Evolutionary conservation across 1,284 basidiomycete genomes (phyloP).

Genomic region (Cutaneotrichosporon cavernicola): DNA sequence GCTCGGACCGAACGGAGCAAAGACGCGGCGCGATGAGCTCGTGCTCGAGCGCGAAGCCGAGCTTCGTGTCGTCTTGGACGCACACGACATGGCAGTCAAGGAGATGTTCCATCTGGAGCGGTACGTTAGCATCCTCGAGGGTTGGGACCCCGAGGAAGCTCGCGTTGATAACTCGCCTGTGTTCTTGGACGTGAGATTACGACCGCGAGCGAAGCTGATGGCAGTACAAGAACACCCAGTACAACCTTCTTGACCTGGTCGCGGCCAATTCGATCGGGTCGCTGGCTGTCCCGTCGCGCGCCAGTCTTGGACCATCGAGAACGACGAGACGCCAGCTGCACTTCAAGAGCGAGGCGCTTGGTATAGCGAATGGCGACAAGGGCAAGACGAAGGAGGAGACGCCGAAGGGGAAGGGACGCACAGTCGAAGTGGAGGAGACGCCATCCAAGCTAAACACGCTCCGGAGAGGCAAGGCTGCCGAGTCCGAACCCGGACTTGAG

Average conservation of each 20-base stretch:
- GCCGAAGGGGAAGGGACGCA: background rate
- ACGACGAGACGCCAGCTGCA: conserved; percentile 45
- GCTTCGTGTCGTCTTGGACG: conserved; percentile 62
- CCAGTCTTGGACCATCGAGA: conserved; percentile 28
- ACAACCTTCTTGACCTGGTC: conserved; percentile 40
- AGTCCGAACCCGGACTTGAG: background rate
- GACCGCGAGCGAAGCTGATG: conserved; percentile 13
- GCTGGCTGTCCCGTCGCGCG: conserved; percentile 37
- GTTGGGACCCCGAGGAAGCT: conserved; percentile 71
- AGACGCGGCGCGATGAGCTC: conserved; percentile 52
- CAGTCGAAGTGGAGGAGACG: background rate
- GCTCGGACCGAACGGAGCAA: conserved; percentile 34
- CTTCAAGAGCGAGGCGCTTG: conserved; percentile 38
- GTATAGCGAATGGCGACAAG: conserved; percentile 23
- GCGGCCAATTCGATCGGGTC: conserved; percentile 18
- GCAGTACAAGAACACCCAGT: conserved; percentile 37
- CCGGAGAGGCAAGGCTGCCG: background rate
- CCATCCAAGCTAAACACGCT: background rate
- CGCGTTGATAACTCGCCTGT: conserved; percentile 71
- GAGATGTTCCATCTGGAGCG: conserved; percentile 82
- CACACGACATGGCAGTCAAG: conserved; percentile 74
- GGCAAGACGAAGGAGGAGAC: conserved; percentile 10
- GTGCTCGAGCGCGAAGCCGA: conserved; percentile 62
- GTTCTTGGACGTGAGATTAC: conserved; percentile 64
- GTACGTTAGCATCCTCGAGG: conserved; percentile 66